Evolutionary conservation across 345 rosid genomes (phyloP).

Genomic region (Alliaria petiolata): DNA sequence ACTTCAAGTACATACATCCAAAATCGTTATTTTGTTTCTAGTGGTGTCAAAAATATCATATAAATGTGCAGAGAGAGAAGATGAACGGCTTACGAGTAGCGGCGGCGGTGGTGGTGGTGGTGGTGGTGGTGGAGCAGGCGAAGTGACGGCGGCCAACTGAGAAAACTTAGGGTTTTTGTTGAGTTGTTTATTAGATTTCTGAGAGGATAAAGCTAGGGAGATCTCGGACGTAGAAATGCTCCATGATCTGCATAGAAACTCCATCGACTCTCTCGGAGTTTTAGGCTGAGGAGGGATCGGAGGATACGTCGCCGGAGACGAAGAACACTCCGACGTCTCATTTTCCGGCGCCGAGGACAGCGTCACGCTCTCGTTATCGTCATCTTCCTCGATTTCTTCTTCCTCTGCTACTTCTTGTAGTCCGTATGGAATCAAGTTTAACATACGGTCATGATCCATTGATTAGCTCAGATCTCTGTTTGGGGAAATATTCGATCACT

Average conservation of each 20-base stretch:
- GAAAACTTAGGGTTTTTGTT: neutral
- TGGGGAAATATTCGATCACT: constrained; percentile 1
- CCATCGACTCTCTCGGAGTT: constrained; percentile 94
- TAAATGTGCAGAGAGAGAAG: neutral
- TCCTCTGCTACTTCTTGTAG: constrained; percentile 30
- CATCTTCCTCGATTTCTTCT: constrained; percentile 20
- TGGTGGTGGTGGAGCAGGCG: neutral
- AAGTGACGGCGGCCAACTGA: neutral
- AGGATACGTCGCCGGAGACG: constrained; percentile 18
- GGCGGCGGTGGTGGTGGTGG: constrained; percentile 1
- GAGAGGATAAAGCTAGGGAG: constrained; percentile 66
- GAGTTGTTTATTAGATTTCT: constrained; percentile 17
- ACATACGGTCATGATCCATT: constrained; percentile 26
- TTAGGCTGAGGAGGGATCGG: constrained; percentile 43
- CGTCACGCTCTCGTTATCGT: constrained; percentile 16
- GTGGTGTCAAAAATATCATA: neutral
- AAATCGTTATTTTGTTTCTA: neutral
- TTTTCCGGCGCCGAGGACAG: constrained; percentile 4
- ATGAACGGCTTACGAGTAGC: neutral
- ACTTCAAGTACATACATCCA: neutral
- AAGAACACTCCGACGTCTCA: constrained; percentile 16
- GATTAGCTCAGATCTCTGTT: neutral
- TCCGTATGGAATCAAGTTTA: constrained; percentile 10
- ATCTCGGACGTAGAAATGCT: constrained; percentile 86
- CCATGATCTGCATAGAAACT: constrained; percentile 94